Evolutionary conservation across 306 rosid species (phyloP).

Genomic region (Parietaria judaica): DNA sequence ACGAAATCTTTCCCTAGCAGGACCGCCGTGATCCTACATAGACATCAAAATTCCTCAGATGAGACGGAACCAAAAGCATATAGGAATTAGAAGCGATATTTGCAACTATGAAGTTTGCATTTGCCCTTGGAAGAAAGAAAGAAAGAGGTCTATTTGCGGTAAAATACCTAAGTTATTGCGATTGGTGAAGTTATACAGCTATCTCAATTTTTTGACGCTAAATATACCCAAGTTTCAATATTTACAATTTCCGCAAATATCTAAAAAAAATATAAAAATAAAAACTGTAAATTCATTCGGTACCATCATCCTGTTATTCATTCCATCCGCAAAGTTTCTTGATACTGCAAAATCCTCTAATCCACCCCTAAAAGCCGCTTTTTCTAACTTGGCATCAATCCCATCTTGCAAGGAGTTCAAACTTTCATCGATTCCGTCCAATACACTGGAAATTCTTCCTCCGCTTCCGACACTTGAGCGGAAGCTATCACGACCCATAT

Average conservation of each 20-base stretch:
- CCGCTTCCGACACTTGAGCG: constrained; percentile 25
- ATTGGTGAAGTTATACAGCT: too few relatives aligned
- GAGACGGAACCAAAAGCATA: constrained; percentile 4
- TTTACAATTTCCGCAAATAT: too few relatives aligned
- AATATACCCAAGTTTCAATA: too few relatives aligned
- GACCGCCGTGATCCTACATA: constrained; percentile 38
- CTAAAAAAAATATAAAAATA: not conserved
- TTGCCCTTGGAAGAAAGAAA: too few relatives aligned
- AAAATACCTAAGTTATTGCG: too few relatives aligned
- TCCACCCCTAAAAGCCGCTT: constrained; percentile 19
- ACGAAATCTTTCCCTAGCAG: constrained; percentile 27
- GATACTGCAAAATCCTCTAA: too few relatives aligned
- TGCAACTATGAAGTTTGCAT: too few relatives aligned
- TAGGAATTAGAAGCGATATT: not conserved
- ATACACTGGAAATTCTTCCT: not conserved
- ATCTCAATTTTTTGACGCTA: too few relatives aligned
- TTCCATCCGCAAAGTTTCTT: too few relatives aligned
- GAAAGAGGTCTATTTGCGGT: too few relatives aligned
- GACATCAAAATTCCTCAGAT: not conserved
- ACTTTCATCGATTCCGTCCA: constrained; percentile 31
- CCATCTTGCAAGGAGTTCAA: constrained; percentile 40
- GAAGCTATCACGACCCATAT: constrained; percentile 25
- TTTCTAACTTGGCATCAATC: constrained; percentile 40
- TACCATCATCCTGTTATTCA: too few relatives aligned
- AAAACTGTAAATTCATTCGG: not conserved